Evolutionary conservation across 768 basidiomycete genomes (phyloP).

Genomic region (Lactarius psammicola): DNA sequence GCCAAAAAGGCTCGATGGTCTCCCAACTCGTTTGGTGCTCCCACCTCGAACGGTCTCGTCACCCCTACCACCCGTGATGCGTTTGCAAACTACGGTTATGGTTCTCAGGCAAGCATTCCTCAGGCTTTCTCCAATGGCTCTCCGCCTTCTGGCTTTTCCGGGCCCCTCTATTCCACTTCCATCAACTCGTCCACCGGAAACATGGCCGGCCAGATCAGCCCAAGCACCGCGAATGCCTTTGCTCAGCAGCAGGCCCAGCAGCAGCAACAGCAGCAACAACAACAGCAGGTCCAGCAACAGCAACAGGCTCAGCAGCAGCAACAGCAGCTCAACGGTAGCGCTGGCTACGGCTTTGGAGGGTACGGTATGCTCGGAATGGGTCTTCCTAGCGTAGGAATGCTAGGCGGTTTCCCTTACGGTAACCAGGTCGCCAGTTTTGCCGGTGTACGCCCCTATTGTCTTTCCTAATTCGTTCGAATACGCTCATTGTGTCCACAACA

Average conservation of each 20-base stretch:
- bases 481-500: neutral
- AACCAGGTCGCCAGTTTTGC: slow-evolving; percentile 68
- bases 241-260: slow-evolving; percentile 49
- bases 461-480: slow-evolving; percentile 2
- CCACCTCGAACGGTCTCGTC: slow-evolving; percentile 39
- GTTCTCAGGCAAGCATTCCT: slow-evolving; percentile 62
- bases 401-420: slow-evolving; percentile 67
- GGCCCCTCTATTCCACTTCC: slow-evolving; percentile 68
- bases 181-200: slow-evolving; percentile 47
- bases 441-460: slow-evolving; percentile 47
- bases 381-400: slow-evolving; percentile 68
- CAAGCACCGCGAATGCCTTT: slow-evolving; percentile 55
- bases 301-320: slow-evolving; percentile 40
- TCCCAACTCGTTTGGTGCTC: slow-evolving; percentile 51
- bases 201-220: slow-evolving; percentile 64
- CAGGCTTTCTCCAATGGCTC: slow-evolving; percentile 55
- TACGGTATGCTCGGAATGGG: slow-evolving; percentile 84
- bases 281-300: slow-evolving; percentile 43
- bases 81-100: slow-evolving; percentile 87
- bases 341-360: slow-evolving; percentile 60
- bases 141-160: slow-evolving; percentile 47
- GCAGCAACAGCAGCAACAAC: slow-evolving; percentile 33
- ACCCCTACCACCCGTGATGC: slow-evolving; percentile 57
- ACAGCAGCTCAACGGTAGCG: slow-evolving; percentile 32
- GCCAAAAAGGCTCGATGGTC: slow-evolving; percentile 92